Base-by-base conservation (phyloP, 1,284 basidiomycete genomes). In the Rhodotorula sp. region DNA sequence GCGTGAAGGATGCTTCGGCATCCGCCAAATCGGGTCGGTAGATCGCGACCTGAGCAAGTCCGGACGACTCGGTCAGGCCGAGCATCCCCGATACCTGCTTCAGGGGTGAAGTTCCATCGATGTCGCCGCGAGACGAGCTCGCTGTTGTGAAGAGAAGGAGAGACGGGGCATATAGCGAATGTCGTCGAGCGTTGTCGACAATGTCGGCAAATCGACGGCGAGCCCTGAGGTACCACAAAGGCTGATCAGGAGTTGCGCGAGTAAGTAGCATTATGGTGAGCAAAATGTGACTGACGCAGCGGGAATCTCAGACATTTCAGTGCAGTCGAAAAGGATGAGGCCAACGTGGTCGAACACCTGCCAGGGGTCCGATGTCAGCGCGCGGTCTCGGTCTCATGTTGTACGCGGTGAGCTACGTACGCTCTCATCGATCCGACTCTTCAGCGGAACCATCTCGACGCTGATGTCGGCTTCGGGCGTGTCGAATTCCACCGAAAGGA, bases 291-390 rank as follows among this genome's bases (percentile, higher is more conserved):
- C 38, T 43, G 10, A 43, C 38, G 38, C 38, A 12, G 10, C 38
- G 38, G 38, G 38, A 12, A 43, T 43, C 38, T 43, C 38, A 14
- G 38, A 10, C 38, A 43, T 34, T 21, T 8, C 12, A 1, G 69
- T 70, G 60, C 68, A 75, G 52, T 75, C 73, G 28, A 75, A 63
- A 14, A 75, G 23, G 38, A 75, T 5, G 34, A 75, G 62, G 1
- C 71, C 73, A 0, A 64, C 26, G n/a, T 55, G 26, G 26, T 6
- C 26, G n/a, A 55, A 26, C 4, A 55, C 14, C 54, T 55, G 38
- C 26, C 26, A 28, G 26, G 14, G 18, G 54, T 26, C 26, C 5
- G 26, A 26, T 26, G 18, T 50, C 14, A 15, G 54, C 38, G 38
- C 38, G 12, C 38, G 38, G 12, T 2, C 38, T 43, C 38, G 38